Base-by-base conservation (phyloP, 2,329 filamentous ascomycete genomes). In the Monosporascus sp. region DNA sequence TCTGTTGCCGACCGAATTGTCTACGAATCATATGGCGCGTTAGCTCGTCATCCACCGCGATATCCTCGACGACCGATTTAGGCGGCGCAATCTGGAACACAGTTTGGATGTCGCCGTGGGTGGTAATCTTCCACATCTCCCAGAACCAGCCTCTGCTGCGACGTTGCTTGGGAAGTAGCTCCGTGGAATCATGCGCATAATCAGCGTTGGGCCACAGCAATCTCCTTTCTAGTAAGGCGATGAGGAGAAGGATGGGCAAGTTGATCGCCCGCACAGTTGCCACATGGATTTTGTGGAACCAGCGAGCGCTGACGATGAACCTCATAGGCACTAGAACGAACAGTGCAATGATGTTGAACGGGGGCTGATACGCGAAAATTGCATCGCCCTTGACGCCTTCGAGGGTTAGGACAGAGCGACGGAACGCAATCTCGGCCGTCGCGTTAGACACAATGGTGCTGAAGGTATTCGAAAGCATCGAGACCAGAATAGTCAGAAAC, bases 231-330 rank as follows among this genome's bases (percentile, higher is more conserved):
- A 85, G 80, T 20, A 85, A 71, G 19, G 85, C 83, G 56, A 95
- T 88, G 55, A 87, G 62, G 4, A 93, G 77, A 2, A 95, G 76
- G 5, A 92, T 74, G 0, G 90, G 90, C 2, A 88, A 77, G 68
- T 94, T 94, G 63, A 92, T 79, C 8, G 85, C 73, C 38, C 89
- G 84, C 22, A 94, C 86, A 9, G 83, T 82, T 54, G 85, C 83
- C 53, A 95, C 89, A 66, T 95, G 91, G 64, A 93, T 88, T 71
- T 93, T 94, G 75, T 95, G 90, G 66, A 94, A 94, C 89, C 89
- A 93, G 45, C 90, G 84, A 0, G 88, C 84, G n/a, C 84, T 85
- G 37, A 91, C 76, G n/a, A 89, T 62, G 62, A 89, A 89, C 62
- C 91, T 91, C 56, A 94, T 78, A 0, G 90, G 90, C 2, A 93